Conservation (phyloP, 805 yeast genomes). For the Zygotorulaspora danielsina region DNA sequence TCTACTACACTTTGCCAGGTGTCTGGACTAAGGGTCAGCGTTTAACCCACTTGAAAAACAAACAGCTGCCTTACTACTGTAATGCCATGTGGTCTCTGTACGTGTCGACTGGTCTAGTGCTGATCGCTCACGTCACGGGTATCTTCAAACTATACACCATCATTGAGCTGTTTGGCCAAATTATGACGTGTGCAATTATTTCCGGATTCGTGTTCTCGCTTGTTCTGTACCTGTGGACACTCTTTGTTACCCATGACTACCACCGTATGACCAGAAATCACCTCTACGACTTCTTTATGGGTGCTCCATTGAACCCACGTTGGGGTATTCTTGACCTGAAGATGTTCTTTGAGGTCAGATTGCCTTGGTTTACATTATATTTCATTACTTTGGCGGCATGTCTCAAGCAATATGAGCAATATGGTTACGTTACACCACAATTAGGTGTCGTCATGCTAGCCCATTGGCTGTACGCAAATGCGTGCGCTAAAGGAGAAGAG, state of each 20-base stretch:
- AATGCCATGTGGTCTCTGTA: slow-evolving; percentile 87
- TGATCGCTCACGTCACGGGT: slow-evolving; percentile 67
- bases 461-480: slow-evolving; percentile 93
- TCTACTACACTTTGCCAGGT: slow-evolving; percentile 87
- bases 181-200: slow-evolving; percentile 87
- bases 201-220: slow-evolving; percentile 71
- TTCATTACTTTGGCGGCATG: slow-evolving; percentile 72
- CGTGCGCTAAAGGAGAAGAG: slow-evolving; percentile 97
- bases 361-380: slow-evolving; percentile 92
- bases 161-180: slow-evolving; percentile 79
- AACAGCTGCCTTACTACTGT: slow-evolving; percentile 87
- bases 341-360: slow-evolving; percentile 95
- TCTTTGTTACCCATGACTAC: slow-evolving; percentile 65
- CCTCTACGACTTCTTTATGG: slow-evolving; percentile 91
- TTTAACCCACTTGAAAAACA: slow-evolving; percentile 69
- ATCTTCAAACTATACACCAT: slow-evolving; percentile 69
- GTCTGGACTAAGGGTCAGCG: slow-evolving; percentile 95
- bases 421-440: slow-evolving; percentile 78
- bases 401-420: slow-evolving; percentile 72
- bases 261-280: slow-evolving; percentile 90
- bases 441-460: slow-evolving; percentile 70
- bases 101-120: slow-evolving; percentile 52
- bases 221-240: slow-evolving; percentile 62
- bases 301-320: slow-evolving; percentile 95
- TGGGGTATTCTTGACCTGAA: slow-evolving; percentile 88